A percentile compares a stretch with the other conserved stretches of the same genome.
Evolutionary conservation across 2,329 filamentous ascomycete genomes (phyloP).

Genomic region (Aspergillus fischeri): DNA sequence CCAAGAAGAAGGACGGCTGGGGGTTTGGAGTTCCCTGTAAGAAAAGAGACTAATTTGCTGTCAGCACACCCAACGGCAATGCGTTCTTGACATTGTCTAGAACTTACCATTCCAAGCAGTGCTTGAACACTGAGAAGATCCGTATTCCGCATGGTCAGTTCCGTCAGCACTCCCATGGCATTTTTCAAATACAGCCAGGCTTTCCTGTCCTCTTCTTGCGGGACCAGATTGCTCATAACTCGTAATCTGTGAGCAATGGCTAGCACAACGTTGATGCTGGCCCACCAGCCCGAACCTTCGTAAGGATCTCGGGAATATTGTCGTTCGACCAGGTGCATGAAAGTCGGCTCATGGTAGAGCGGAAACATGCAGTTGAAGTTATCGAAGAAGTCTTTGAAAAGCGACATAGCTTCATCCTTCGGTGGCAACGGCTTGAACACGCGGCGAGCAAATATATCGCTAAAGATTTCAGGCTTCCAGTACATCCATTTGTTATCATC

Average conservation of each 20-base stretch:
- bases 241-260: conserved; percentile 91
- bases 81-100: neutral
- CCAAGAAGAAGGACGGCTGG: conserved; percentile 85
- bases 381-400: conserved; percentile 92
- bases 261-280: conserved; percentile 86
- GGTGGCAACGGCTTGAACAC: conserved; percentile 79
- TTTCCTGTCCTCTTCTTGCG: conserved; percentile 86
- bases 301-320: conserved; percentile 93
- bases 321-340: conserved; percentile 93
- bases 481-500: conserved; percentile 95
- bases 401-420: conserved; percentile 79
- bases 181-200: conserved; percentile 97
- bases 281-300: conserved; percentile 97
- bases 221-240: conserved; percentile 91
- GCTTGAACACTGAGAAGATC: conserved; percentile 94
- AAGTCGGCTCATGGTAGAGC: conserved; percentile 93
- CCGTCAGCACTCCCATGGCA: conserved; percentile 85
- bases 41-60: conserved; percentile 63
- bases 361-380: conserved; percentile 99
- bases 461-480: conserved; percentile 97
- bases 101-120: conserved; percentile 72
- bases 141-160: conserved; percentile 92
- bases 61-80: conserved; percentile 6
- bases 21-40: conserved; percentile 95
- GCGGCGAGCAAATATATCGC: conserved; percentile 80